Evolutionary conservation across 2,329 filamentous ascomycete genomes (phyloP), one percentile per base, ranked within the genome.

Genomic region (Penicillium hordei): DNA sequence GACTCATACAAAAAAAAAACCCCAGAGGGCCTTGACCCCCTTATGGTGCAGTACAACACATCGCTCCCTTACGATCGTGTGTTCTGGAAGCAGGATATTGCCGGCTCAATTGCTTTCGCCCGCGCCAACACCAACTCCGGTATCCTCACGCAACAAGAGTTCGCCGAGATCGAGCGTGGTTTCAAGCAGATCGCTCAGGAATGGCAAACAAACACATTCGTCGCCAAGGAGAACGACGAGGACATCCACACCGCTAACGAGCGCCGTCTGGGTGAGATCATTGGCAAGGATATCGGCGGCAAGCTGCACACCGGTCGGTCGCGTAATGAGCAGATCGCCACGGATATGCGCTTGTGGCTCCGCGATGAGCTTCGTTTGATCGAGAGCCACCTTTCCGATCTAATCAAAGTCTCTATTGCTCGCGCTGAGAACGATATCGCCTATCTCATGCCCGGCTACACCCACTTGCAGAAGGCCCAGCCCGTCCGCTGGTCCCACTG

Each of bases 281-380:
- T 96, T 61, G 91, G 92, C 68, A 93, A 89, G 74, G 85, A 92
- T 27, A 86, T 89, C 57, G 91, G 88, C 0, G 91, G 93, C 25
- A 96, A 96, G 79, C 84, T 96, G 57, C 93, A 96, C 77, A 96
- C 92, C 3, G 88, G 88, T 43, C 88, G 93, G 52, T 93, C 89
- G 74, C 85, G 92, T 66, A 96, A 96, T 70, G 92, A 97, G 77
- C 92, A 96, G 77, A 86, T 96, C 56, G 91, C 88, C 48, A 93
- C 89, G 23, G 91, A 96, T 69, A 93, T 96, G 89, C 87, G 91
- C 60, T 80, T 96, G 73, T 97, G 91, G 91, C 78, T 96, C 62
- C 83, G 91, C 43, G 87, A 93, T 63, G 83, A 89, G 77, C 79
- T 96, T 57, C 82, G 82, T 56, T 80, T 81, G 62, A 85, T 96